A percentile compares a stretch with the other conserved stretches of the same genome.
These are phyloP conservation scores for Jatropha podagrica DNA, from an alignment of 441 rosid genomes.

Conservation along the genomic window DNA sequence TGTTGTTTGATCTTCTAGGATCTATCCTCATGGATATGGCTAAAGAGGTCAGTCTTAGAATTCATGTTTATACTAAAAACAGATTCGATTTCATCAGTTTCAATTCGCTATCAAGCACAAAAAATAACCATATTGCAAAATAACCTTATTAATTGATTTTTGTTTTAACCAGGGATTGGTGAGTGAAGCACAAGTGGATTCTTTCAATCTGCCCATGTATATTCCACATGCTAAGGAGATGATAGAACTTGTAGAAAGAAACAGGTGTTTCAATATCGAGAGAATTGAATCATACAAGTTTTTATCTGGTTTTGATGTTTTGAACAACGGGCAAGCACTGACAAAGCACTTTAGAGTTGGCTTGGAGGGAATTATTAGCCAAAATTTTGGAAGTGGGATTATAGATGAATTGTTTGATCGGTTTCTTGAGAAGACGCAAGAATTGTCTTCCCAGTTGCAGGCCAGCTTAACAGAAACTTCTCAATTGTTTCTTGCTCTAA, in stretches of 20 bases:
- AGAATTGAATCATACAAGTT: too few relatives aligned
- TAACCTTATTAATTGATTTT: not conserved
- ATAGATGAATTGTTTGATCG: conserved; percentile 25
- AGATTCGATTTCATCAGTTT: too few relatives aligned
- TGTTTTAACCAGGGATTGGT: conserved; percentile 25
- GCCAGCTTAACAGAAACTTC: not conserved
- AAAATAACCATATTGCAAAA: too few relatives aligned
- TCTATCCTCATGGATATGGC: too few relatives aligned
- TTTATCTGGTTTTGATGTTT: too few relatives aligned
- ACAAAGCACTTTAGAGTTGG: conserved; percentile 7
- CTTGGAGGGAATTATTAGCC: conserved; percentile 23
- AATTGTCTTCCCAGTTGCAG: not conserved
- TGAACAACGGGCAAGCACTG: not conserved
- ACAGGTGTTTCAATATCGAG: conserved; percentile 8
- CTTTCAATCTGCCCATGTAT: conserved; percentile 36
- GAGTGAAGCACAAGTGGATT: conserved; percentile 32
- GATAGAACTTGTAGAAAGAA: conserved; percentile 16
- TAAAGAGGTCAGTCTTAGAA: too few relatives aligned
- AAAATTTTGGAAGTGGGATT: conserved; percentile 20
- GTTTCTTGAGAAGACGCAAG: conserved; percentile 3
- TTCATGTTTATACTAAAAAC: too few relatives aligned
- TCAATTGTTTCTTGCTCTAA: not conserved
- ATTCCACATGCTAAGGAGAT: conserved; percentile 25
- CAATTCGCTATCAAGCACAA: too few relatives aligned
- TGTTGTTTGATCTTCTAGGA: too few relatives aligned